A percentile compares a stretch with the other conserved stretches of the same genome.
Evolutionary conservation across 1,139 yeast species (phyloP).

Genomic region (Nakaseomyces nivariensis): DNA sequence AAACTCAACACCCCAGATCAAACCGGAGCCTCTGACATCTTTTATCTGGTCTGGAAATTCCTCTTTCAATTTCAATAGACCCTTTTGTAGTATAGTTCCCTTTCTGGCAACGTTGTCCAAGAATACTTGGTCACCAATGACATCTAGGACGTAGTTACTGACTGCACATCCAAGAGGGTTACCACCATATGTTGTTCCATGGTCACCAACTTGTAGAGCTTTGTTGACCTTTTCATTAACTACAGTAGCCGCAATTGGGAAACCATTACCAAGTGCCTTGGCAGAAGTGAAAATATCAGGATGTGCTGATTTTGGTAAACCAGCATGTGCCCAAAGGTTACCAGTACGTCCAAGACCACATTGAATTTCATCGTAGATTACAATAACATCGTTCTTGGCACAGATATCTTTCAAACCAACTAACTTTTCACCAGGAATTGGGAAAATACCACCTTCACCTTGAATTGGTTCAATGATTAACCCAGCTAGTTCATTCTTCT

Average conservation of each 20-base stretch:
- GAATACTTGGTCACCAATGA: constrained; percentile 52
- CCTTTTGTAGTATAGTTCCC: constrained; percentile 43
- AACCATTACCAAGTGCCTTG: constrained; percentile 95
- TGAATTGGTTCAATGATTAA: constrained; percentile 94
- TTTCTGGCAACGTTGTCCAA: constrained; percentile 49
- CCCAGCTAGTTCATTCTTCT: constrained; percentile 74
- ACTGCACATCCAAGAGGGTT: constrained; percentile 85
- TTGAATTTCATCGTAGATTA: constrained; percentile 92
- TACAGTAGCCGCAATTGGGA: constrained; percentile 92
- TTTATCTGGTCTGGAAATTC: constrained; percentile 50
- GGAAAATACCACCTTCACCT: constrained; percentile 93
- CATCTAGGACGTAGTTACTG: constrained; percentile 63
- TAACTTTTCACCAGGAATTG: constrained; percentile 55
- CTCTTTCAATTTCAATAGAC: constrained; percentile 43
- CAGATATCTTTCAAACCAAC: constrained; percentile 59
- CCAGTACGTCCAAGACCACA: constrained; percentile 96
- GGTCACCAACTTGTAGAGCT: constrained; percentile 78
- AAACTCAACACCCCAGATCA: constrained; percentile 76
- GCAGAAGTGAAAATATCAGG: constrained; percentile 94
- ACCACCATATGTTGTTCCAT: constrained; percentile 97
- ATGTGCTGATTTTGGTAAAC: constrained; percentile 64
- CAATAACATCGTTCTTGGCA: constrained; percentile 55
- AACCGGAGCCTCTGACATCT: constrained; percentile 79
- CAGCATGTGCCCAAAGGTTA: constrained; percentile 82
- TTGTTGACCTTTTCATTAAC: constrained; percentile 69